Conservation (phyloP, 495 filamentous ascomycete species). For the Aspergillus carlsbadensis region DNA sequence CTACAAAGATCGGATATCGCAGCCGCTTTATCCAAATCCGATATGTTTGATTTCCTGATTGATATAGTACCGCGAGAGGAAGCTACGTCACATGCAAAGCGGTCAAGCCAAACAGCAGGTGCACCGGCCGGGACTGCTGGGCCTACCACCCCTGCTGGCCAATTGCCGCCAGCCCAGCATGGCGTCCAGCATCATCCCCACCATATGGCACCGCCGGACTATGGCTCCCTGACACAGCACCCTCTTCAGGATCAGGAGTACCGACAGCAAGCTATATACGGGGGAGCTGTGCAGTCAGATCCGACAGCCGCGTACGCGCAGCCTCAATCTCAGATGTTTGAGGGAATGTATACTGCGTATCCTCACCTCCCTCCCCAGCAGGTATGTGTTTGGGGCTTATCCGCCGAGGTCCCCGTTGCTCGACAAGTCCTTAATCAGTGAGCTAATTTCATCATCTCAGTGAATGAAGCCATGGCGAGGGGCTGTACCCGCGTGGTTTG, state of each 20-base stretch:
- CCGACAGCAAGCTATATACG: slow-evolving; percentile 75
- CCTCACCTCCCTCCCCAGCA: slow-evolving; percentile 80
- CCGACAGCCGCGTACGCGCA: slow-evolving; percentile 70
- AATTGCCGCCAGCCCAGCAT: slow-evolving; percentile 62
- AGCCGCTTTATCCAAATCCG: slow-evolving; percentile 89
- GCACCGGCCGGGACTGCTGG: slow-evolving; percentile 48
- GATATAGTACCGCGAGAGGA: slow-evolving; percentile 98
- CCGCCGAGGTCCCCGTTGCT: not conserved
- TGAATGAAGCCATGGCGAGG: too few relatives aligned
- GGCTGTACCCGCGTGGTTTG: too few relatives aligned
- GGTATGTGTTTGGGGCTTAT: slow-evolving; percentile 46
- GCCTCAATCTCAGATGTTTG: slow-evolving; percentile 78
- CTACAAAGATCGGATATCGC: slow-evolving; percentile 96
- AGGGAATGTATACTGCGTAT: slow-evolving; percentile 78
- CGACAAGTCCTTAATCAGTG: not conserved
- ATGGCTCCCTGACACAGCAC: slow-evolving; percentile 58
- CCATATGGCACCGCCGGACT: slow-evolving; percentile 71
- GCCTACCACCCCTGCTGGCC: slow-evolving; percentile 36
- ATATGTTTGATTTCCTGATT: slow-evolving; percentile 99
- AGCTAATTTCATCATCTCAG: too few relatives aligned
- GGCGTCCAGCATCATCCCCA: slow-evolving; percentile 57
- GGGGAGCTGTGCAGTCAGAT: slow-evolving; percentile 69
- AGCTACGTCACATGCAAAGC: slow-evolving; percentile 78
- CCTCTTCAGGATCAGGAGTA: slow-evolving; percentile 76
- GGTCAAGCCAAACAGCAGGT: slow-evolving; percentile 60